Evolutionary conservation across 176 grass and related monocot species (phyloP).

Genomic region (Pontederia paniculata): DNA sequence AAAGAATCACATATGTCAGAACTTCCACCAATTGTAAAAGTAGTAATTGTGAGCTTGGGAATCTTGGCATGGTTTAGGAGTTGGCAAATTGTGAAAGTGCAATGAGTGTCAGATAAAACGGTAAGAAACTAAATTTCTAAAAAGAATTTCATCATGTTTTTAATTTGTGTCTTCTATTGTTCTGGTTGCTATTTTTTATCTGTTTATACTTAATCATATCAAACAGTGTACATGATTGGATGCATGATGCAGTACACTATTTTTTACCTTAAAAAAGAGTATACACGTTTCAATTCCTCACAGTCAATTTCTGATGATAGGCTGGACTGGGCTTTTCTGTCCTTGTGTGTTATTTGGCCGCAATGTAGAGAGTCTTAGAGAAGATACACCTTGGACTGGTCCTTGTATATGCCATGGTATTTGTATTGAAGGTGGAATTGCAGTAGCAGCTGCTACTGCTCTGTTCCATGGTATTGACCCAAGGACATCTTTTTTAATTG

Average conservation of each 20-base stretch:
- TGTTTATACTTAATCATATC: neutral
- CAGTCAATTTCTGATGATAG: constrained; percentile 21
- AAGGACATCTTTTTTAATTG: constrained; percentile 61
- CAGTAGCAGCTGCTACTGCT: constrained; percentile 58
- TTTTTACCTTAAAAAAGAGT: no score
- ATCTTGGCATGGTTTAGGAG: no score
- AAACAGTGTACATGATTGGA: neutral
- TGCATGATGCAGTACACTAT: neutral
- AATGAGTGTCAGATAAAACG: no score
- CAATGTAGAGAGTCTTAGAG: constrained; percentile 67
- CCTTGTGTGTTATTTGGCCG: constrained; percentile 88
- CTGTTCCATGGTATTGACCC: constrained; percentile 81
- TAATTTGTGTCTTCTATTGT: no score
- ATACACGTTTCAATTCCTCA: neutral
- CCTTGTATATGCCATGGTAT: constrained; percentile 88
- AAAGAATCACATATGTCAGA: no score
- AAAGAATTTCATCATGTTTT: no score
- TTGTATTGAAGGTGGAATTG: constrained; percentile 81
- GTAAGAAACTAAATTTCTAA: no score
- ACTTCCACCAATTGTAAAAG: no score
- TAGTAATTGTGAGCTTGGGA: no score
- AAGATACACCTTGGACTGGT: constrained; percentile 65
- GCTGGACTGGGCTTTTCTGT: constrained; percentile 77
- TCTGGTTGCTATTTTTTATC: no score
- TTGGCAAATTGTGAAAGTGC: no score